A percentile compares a stretch with the other conserved stretches of the same genome.
These are phyloP conservation scores for Magnusiomyces suaveolens DNA, from an alignment of 1,139 yeast species.

Conservation along the genomic window DNA sequence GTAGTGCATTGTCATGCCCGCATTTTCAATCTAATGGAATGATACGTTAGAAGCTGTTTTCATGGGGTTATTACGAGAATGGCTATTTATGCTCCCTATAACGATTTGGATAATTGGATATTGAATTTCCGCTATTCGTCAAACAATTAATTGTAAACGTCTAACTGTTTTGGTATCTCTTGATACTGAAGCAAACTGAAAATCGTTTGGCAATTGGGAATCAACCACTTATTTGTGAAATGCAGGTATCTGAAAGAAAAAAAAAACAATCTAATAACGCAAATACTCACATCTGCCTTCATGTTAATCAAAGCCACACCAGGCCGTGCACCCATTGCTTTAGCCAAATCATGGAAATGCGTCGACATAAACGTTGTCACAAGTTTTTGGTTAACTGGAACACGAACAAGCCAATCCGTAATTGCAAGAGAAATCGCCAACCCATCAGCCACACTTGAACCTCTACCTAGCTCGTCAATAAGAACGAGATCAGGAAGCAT, in stretches of 20 bases:
- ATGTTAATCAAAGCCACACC: conserved; percentile 11
- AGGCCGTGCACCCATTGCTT: conserved; percentile 11
- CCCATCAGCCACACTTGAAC: conserved; percentile 21
- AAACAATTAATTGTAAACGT: too few species aligned
- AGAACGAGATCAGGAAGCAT: conserved; percentile 33
- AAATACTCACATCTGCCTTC: conserved; percentile 11
- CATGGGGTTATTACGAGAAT: too few species aligned
- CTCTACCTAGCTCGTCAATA: conserved; percentile 47
- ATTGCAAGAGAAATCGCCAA: conserved; percentile 10
- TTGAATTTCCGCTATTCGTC: too few species aligned
- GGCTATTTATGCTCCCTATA: too few species aligned
- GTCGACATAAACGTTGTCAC: conserved; percentile 13
- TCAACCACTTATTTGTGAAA: too few species aligned
- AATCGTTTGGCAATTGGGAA: neutral
- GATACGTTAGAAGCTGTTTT: neutral
- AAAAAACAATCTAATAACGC: neutral
- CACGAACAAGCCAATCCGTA: conserved; percentile 9
- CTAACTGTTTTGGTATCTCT: too few species aligned
- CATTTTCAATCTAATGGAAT: neutral
- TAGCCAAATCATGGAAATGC: conserved; percentile 12
- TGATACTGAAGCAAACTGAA: neutral
- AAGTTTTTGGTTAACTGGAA: neutral
- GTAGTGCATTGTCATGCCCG: conserved; percentile 12
- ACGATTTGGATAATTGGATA: too few species aligned
- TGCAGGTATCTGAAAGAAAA: neutral